These are phyloP conservation scores for Rhexocercosporidium sp. DNA, from an alignment of 2,329 filamentous ascomycete species.

Conservation along the genomic window DNA sequence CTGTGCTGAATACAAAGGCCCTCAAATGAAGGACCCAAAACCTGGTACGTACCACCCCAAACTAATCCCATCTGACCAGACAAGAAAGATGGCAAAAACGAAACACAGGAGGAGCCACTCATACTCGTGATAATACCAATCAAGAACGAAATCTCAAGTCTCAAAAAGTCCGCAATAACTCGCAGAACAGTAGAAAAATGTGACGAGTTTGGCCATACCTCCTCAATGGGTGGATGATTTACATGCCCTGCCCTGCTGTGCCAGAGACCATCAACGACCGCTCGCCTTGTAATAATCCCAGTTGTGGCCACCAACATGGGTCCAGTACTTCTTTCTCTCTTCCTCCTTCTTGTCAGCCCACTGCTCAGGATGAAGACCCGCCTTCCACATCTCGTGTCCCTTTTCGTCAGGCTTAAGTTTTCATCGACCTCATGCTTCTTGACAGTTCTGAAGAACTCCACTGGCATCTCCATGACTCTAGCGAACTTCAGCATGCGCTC, in stretches of 20 bases:
- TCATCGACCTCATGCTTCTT: background rate
- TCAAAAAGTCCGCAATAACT: too few relatives aligned
- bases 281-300: background rate
- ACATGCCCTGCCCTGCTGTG: too few relatives aligned
- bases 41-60: too few relatives aligned
- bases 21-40: too few relatives aligned
- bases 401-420: background rate
- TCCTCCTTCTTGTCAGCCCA: background rate
- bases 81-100: too few relatives aligned
- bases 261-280: background rate
- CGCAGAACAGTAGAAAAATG: background rate
- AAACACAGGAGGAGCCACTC: too few relatives aligned
- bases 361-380: background rate
- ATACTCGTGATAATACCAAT: too few relatives aligned
- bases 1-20: too few relatives aligned
- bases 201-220: too few relatives aligned
- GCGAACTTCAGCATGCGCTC: background rate
- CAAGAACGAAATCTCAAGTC: too few relatives aligned
- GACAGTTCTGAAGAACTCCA: background rate
- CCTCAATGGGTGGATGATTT: too few relatives aligned
- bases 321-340: background rate
- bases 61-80: too few relatives aligned
- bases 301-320: background rate
- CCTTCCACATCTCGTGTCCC: background rate
- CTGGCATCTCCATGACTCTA: background rate